phyloP scores from a whole-genome alignment of 2,329 filamentous ascomycete species.

The Ophiosphaerella herpotricha region DNA sequence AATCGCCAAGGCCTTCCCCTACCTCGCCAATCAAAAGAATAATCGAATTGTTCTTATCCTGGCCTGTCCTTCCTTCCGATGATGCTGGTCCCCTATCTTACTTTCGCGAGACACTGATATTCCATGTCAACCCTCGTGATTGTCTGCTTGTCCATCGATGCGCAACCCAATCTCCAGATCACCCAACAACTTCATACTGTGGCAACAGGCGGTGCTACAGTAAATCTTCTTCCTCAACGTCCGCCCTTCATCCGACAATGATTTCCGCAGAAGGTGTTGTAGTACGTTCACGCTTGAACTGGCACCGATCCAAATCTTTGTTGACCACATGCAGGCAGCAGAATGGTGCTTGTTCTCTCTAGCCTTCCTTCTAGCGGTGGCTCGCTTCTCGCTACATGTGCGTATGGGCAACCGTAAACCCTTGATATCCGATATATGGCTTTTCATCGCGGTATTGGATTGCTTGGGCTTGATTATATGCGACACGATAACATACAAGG shows the following conservation, averaged over 20 bases:
- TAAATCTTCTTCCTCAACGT: too few species aligned
- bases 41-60: too few species aligned
- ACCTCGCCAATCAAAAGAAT: too few species aligned
- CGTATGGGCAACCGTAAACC: neutral
- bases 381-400: constrained; percentile 4
- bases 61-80: too few species aligned
- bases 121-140: too few species aligned
- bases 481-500: constrained; percentile 10
- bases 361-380: neutral
- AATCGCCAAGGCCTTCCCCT: too few species aligned
- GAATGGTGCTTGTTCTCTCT: constrained; percentile 6
- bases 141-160: too few species aligned
- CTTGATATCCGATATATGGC: constrained; percentile 3
- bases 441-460: constrained; percentile 2
- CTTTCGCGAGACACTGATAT: too few species aligned
- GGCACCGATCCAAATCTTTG: neutral
- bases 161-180: too few species aligned
- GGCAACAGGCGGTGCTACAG: too few species aligned
- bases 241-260: neutral
- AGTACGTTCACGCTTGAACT: neutral
- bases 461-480: constrained; percentile 3
- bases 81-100: too few species aligned
- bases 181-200: too few species aligned
- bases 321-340: constrained; percentile 1
- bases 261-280: constrained; percentile 3